These are phyloP conservation scores for Phylloporus rhodoxanthus DNA, from an alignment of 768 basidiomycete species.

Conservation along the genomic window DNA sequence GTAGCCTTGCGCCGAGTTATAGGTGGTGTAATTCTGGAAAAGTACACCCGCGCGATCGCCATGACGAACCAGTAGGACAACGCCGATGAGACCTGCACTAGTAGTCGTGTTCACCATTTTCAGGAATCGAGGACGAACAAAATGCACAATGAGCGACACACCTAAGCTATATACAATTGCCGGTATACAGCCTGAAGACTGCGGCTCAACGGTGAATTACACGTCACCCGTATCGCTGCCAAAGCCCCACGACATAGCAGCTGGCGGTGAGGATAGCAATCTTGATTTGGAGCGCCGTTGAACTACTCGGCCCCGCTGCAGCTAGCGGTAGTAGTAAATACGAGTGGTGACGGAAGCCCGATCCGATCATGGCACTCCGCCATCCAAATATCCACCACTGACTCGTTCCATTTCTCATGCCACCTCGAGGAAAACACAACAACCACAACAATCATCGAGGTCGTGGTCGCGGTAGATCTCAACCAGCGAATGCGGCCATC, in stretches of 20 bases:
- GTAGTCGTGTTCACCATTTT: constrained; percentile 23
- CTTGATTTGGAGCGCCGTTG: background rate
- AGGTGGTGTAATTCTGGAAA: constrained; percentile 70
- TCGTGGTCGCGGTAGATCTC: constrained; percentile 13
- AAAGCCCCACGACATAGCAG: background rate
- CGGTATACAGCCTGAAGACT: background rate
- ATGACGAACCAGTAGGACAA: constrained; percentile 68
- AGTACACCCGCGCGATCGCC: constrained; percentile 59
- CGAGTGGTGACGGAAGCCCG: no score
- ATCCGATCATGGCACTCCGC: no score
- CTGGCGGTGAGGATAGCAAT: background rate
- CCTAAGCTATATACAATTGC: background rate
- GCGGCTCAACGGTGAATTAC: background rate
- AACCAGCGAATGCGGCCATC: background rate
- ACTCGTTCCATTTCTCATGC: constrained; percentile 18
- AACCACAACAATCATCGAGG: constrained; percentile 23
- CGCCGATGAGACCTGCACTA: constrained; percentile 49
- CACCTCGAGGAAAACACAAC: constrained; percentile 8
- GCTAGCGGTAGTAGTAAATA: no score
- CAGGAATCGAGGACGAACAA: background rate
- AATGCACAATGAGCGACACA: no score
- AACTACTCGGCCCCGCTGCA: background rate
- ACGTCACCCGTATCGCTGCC: background rate
- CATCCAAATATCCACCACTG: no score
- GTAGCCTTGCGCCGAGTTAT: constrained; percentile 55